Conservation (phyloP, 2,329 filamentous ascomycete genomes). For the Botrytis deweyae region DNA sequence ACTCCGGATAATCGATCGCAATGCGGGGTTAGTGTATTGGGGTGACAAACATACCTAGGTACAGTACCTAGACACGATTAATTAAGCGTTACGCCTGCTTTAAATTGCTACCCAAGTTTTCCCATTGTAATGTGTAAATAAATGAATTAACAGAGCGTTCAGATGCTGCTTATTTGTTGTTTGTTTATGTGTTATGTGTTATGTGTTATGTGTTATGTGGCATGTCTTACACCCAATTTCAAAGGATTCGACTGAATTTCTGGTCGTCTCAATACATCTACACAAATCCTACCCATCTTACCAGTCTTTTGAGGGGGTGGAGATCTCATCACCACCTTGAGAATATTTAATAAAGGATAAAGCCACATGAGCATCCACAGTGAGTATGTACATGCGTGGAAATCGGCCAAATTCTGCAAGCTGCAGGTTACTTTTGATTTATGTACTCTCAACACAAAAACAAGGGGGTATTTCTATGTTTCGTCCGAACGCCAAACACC, state of each 20-base stretch:
- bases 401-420: background rate
- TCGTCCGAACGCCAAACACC: background rate
- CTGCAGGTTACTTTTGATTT: background rate
- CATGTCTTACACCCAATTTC: background rate
- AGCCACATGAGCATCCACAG: background rate
- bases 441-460: background rate
- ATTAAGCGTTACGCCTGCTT: background rate
- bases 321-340: background rate
- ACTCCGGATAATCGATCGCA: background rate
- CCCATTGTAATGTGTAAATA: background rate
- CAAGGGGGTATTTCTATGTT: background rate
- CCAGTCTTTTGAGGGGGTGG: background rate
- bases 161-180: background rate
- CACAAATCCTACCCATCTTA: background rate
- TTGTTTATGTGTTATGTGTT: background rate
- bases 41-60: background rate
- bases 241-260: background rate
- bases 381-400: background rate
- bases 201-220: too few relatives aligned
- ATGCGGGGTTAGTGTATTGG: background rate
- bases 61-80: background rate
- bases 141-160: background rate
- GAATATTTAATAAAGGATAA: background rate
- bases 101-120: background rate
- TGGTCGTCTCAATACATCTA: background rate